Base-by-base conservation (phyloP, 306 rosid genomes). In the Corylus americana region DNA sequence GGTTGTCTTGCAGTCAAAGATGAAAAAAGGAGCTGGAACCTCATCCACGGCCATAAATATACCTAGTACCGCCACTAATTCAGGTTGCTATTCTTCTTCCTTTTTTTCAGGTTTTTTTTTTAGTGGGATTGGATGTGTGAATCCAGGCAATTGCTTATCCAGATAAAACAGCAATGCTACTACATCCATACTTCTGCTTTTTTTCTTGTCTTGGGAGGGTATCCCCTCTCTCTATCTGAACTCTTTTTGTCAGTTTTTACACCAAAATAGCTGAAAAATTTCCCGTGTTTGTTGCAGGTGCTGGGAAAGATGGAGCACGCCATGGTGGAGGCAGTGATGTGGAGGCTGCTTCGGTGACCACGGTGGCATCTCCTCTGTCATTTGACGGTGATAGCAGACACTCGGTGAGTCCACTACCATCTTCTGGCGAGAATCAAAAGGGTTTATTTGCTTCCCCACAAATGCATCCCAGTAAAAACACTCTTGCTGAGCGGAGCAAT, bases 21-120 rank as follows among this genome's bases (percentile, higher is more conserved):
- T 90, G 79, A 95, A 90, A 83, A 92, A 96, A 84, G 98, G 97
- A 72, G 87, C 88, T 71, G 97, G 92, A 79, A 76, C 49, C 13
- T 72, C 90, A 51, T 75, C 89, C 8, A 75, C 81, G 29, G 51
- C 83, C 55, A 35, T 87, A 54, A 85, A 67, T 83, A 29, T 83
- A 20, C 73, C 88, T 79, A 55, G 77, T 45, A 71, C 86, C 48
- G 47, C 83, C 63, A 69, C 86, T 50, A 27, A 77, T 67, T 70
- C 93, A 86, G 98, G 98, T 95, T 48, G 55, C 75, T 78, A 39
- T 25, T 61, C 84, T 66, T 85, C 69, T 8, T 74, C 16, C 25
- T 45, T 58, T 55, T 50, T 42, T 44, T 74, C 72, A 35, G 27
- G 16, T 75, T 31, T 62, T 8, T 61, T 18, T 37, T 29, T 29